phyloP scores from a whole-genome alignment of 495 filamentous ascomycete species.

The Penicillium turbatum region DNA sequence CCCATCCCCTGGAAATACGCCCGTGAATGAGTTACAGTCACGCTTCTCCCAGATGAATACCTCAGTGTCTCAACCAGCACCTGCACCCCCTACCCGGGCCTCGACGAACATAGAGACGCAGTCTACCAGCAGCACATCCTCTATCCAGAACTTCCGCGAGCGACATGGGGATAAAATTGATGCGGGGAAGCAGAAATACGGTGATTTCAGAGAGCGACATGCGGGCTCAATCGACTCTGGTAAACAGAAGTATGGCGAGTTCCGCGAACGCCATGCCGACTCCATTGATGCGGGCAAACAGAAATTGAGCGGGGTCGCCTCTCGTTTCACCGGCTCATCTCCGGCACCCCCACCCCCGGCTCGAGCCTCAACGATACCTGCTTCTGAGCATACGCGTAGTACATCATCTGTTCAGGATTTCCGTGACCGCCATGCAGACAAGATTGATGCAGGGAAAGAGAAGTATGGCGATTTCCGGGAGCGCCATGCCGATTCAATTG shows the following conservation, averaged over 20 bases:
- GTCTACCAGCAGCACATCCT: slow-evolving; percentile 35
- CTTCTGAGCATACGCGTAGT: slow-evolving; percentile 5
- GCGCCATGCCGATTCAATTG: slow-evolving; percentile 65
- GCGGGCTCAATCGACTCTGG: slow-evolving; percentile 1
- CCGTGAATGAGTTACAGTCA: slow-evolving; percentile 63
- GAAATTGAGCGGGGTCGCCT: slow-evolving; percentile 1
- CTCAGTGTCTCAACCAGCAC: slow-evolving; percentile 19
- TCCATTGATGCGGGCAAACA: slow-evolving; percentile 2
- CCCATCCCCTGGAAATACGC: slow-evolving; percentile 18
- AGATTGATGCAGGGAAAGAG: slow-evolving; percentile 62
- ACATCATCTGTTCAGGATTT: slow-evolving; percentile 51
- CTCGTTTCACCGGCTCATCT: slow-evolving; percentile 9
- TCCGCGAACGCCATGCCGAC: slow-evolving; percentile 5
- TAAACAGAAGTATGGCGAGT: slow-evolving; percentile 4
- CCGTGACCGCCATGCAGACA: slow-evolving; percentile 63
- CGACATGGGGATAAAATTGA: slow-evolving; percentile 58
- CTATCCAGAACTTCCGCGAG: slow-evolving; percentile 61
- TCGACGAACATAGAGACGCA: slow-evolving; percentile 34
- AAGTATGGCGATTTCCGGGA: slow-evolving; percentile 40
- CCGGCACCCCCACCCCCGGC: slow-evolving; percentile 19
- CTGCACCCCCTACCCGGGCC: slow-evolving; percentile 41
- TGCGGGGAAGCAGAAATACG: slow-evolving; percentile 55
- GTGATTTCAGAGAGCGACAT: slow-evolving; percentile 45
- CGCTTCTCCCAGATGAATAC: slow-evolving; percentile 58
- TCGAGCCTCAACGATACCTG: background rate